Conservation (phyloP, 371 early-diverging fungal genomes). For the Batkoa obscura region DNA sequence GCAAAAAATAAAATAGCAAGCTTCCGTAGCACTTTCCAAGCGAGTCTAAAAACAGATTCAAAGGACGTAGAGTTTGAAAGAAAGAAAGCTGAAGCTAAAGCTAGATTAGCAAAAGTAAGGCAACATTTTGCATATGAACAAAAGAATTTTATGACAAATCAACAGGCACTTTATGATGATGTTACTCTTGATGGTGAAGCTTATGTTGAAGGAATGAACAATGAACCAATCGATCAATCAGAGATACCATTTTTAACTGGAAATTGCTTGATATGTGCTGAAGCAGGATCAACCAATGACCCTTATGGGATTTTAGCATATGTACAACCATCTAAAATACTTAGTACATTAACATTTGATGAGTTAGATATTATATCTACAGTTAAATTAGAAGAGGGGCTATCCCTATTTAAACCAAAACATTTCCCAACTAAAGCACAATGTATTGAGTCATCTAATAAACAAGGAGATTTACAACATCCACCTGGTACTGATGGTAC, state of each 20-base stretch:
- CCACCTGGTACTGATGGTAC: conserved; percentile 32
- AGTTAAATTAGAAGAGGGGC: neutral
- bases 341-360: conserved; percentile 43
- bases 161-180: conserved; percentile 40
- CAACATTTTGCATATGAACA: conserved; percentile 80
- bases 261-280: conserved; percentile 90
- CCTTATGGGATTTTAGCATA: conserved; percentile 72
- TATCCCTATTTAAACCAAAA: neutral
- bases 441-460: conserved; percentile 1
- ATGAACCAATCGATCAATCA: conserved; percentile 8
- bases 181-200: conserved; percentile 13
- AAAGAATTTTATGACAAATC: conserved; percentile 62
- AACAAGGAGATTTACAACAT: conserved; percentile 9
- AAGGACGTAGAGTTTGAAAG: conserved; percentile 44
- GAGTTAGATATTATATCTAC: conserved; percentile 27
- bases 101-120: conserved; percentile 72
- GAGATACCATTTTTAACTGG: conserved; percentile 47
- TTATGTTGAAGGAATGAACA: conserved; percentile 11
- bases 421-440: conserved; percentile 1
- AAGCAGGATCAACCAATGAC: conserved; percentile 46
- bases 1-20: conserved; percentile 22
- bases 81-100: conserved; percentile 48
- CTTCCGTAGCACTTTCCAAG: conserved; percentile 11
- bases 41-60: conserved; percentile 18
- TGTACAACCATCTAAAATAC: conserved; percentile 55